Conservation (phyloP, 1,139 yeast species). For the Suhomyces chickasaworum region DNA sequence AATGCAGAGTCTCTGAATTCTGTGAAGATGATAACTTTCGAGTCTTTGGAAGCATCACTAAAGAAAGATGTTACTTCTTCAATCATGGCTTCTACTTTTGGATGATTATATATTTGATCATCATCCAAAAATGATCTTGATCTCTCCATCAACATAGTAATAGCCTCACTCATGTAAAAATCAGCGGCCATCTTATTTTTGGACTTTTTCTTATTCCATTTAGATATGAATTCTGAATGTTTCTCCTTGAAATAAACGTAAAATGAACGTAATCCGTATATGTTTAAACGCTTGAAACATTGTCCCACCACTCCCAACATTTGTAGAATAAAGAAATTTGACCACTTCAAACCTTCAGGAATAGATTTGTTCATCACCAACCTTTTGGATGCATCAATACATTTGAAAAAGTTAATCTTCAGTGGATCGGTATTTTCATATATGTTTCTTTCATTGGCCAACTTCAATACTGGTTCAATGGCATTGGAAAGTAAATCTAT, state of each 20-base stretch:
- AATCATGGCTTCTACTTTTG: constrained; percentile 65
- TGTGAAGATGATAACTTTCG: constrained; percentile 83
- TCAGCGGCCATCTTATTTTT: constrained; percentile 61
- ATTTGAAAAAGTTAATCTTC: constrained; percentile 68
- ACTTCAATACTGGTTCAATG: constrained; percentile 60
- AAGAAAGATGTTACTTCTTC: constrained; percentile 63
- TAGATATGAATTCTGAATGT: constrained; percentile 58
- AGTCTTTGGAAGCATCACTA: constrained; percentile 37
- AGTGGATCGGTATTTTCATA: constrained; percentile 66
- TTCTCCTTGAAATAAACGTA: constrained; percentile 64
- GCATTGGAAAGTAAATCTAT: constrained; percentile 53
- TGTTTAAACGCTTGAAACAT: constrained; percentile 63
- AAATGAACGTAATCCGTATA: constrained; percentile 83
- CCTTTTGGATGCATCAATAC: constrained; percentile 68
- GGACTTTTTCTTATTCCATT: constrained; percentile 51
- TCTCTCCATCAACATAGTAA: constrained; percentile 44
- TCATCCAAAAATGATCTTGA: constrained; percentile 48
- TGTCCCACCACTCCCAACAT: constrained; percentile 76
- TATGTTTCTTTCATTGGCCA: constrained; percentile 64
- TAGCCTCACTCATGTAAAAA: constrained; percentile 55
- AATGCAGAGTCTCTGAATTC: constrained; percentile 88
- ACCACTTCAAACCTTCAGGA: constrained; percentile 73
- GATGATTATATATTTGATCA: constrained; percentile 62
- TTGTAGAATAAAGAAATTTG: constrained; percentile 60
- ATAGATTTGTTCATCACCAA: constrained; percentile 52